phyloP scores from a whole-genome alignment of 2,329 filamentous ascomycete genomes.

The Ceratocystis harringtonii region DNA sequence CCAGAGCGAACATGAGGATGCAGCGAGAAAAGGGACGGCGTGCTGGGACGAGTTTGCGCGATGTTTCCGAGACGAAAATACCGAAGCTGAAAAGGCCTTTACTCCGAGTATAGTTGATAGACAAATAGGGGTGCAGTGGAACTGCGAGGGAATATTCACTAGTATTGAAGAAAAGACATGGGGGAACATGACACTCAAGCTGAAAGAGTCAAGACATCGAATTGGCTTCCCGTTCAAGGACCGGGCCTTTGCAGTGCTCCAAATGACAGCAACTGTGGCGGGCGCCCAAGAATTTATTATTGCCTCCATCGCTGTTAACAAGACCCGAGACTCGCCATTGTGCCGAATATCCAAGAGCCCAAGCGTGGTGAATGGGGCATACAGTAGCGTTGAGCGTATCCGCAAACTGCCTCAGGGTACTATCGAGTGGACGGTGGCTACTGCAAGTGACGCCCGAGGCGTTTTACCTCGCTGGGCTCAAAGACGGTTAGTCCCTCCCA shows the following conservation, averaged over 20 bases:
- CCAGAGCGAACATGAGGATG: conserved; percentile 44
- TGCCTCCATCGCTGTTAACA: conserved; percentile 38
- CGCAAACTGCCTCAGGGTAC: conserved; percentile 29
- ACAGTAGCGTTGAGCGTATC: conserved; percentile 51
- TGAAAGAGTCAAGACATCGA: conserved; percentile 52
- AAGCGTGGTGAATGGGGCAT: conserved; percentile 40
- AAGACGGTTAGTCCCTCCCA: conserved; percentile 44
- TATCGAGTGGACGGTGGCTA: conserved; percentile 67
- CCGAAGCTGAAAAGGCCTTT: conserved; percentile 28
- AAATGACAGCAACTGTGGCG: conserved; percentile 33
- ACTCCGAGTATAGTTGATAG: conserved; percentile 28
- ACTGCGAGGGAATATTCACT: conserved; percentile 29
- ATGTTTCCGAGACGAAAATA: conserved; percentile 38
- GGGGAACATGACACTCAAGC: conserved; percentile 33
- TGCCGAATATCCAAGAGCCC: conserved; percentile 48
- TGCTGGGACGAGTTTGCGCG: conserved; percentile 48
- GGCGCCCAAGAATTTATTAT: conserved; percentile 37
- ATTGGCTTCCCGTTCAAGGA: conserved; percentile 45
- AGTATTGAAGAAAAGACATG: conserved; percentile 29
- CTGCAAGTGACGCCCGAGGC: conserved; percentile 55
- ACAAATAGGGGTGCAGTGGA: conserved; percentile 26
- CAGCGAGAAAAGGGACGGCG: conserved; percentile 37
- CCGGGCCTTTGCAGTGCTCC: conserved; percentile 51
- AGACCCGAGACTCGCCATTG: conserved; percentile 32
- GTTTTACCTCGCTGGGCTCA: conserved; percentile 51